These are phyloP conservation scores for Buxus sempervirens DNA, from an alignment of 164 flowering plant genomes.

Conservation along the genomic window DNA sequence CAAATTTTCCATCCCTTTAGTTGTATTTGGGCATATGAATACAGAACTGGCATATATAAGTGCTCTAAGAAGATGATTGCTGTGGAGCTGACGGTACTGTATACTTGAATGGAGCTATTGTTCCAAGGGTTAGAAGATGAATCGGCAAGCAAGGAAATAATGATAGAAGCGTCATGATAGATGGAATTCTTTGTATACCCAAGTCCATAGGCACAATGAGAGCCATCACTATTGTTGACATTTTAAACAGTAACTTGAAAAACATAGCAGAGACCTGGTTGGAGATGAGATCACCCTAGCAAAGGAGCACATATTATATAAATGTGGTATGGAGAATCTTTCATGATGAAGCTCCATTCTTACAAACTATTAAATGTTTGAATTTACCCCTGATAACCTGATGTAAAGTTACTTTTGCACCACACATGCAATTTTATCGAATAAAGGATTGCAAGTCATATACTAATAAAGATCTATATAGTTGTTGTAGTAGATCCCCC, in stretches of 20 bases:
- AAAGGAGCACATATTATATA: conserved; percentile 49
- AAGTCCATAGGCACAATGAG: conserved; percentile 45
- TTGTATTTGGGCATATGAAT: conserved; percentile 95
- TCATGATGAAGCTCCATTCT: conserved; percentile 5
- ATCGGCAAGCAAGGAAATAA: conserved; percentile 21
- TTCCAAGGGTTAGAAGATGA: conserved; percentile 56
- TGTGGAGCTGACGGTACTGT: conserved; percentile 51
- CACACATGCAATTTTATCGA: no score
- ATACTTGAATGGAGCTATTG: conserved; percentile 82
- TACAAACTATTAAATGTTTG: not conserved
- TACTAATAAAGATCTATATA: no score
- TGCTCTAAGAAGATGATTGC: conserved; percentile 73
- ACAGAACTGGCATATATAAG: conserved; percentile 58
- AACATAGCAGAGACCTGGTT: conserved; percentile 71
- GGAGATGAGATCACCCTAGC: conserved; percentile 40
- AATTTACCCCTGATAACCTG: not conserved
- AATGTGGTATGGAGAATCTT: conserved; percentile 12
- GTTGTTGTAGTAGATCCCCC: no score
- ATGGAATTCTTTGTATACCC: conserved; percentile 5
- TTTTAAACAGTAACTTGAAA: conserved; percentile 44
- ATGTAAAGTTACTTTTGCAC: not conserved
- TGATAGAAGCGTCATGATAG: conserved; percentile 7
- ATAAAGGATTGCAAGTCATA: no score
- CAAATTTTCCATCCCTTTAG: conserved; percentile 47
- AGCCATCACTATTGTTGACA: conserved; percentile 67